phyloP scores from a whole-genome alignment of 108 stramenopile genomes.

The Cyclostephanos invisitatus region DNA sequence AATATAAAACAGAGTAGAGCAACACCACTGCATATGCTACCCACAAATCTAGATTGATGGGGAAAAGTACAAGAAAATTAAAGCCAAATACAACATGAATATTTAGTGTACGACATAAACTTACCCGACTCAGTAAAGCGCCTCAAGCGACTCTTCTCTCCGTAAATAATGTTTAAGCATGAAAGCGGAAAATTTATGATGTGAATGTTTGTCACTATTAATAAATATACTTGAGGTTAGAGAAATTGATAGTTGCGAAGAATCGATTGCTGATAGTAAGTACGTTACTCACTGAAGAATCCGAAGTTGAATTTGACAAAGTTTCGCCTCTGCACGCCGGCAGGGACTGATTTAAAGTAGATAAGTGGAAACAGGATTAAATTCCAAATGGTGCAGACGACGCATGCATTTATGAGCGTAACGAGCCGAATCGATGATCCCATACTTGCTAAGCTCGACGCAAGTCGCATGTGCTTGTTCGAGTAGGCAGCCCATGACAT shows the following conservation, averaged over 20 bases:
- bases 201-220: constrained; percentile 80
- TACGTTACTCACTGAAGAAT: too few species aligned
- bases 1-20: constrained; percentile 63
- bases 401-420: constrained; percentile 40
- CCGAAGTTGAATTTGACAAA: constrained; percentile 64
- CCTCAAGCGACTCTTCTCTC: constrained; percentile 35
- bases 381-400: constrained; percentile 78
- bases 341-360: constrained; percentile 56
- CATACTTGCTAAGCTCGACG: constrained; percentile 15
- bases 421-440: constrained; percentile 46
- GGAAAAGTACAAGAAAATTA: not conserved
- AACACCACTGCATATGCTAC: constrained; percentile 46
- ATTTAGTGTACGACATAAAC: not conserved
- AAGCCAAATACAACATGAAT: too few species aligned
- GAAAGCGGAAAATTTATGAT: constrained; percentile 69
- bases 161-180: constrained; percentile 45
- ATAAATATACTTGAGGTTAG: too few species aligned
- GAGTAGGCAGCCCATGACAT: constrained; percentile 21
- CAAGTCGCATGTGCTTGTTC: constrained; percentile 2
- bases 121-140: constrained; percentile 40
- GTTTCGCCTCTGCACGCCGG: constrained; percentile 41
- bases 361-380: constrained; percentile 70
- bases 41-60: constrained; percentile 47
- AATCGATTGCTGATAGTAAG: too few species aligned
- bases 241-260: too few species aligned